Base-by-base conservation (phyloP, 805 yeast genomes). In the Phaffomyces opuntiae region DNA sequence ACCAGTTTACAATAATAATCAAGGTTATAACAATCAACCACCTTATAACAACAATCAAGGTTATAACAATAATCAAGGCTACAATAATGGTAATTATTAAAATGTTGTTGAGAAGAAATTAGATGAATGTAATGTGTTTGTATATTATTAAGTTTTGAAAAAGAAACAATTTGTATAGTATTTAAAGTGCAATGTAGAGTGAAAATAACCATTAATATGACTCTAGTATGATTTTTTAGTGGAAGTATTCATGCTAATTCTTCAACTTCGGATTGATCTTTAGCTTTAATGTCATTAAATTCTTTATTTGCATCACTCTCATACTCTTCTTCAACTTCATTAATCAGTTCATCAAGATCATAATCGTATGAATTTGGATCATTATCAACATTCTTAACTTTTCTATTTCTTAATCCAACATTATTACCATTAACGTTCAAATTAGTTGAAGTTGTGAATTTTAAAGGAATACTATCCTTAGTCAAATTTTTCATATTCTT, bases 361-460 rank as follows among this genome's bases (percentile, higher is more conserved):
- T 46, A 59, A 48, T 59, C 63, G 39, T 44, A 59, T 6, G 51
- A 19, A 9, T 58, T 52, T 13, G 61, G 63, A 40, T 59, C 55
- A 5, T 39, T 39, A 12, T 59, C 55, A 3, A 39, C 36, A 12
- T 46, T 47, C 0, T 21, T 16, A 13, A 31, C 35, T 39, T 48
- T 54, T 54, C 61, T 57, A 42, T 54, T 53, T 32, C 56, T 43
- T 9, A 43, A 35, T 29, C 31, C 31, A n/a, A 21, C 24, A 21
- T 31, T 29, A 27, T 26, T 9, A 13, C 37, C 35, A 29, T 34
- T 34, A 3, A 25, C 11, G 25, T 40, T 42, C 9, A 35, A 19
- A 24, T 36, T 36, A 11, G 26, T 7, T 17, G 47, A 31, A 3
- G 54, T 32, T 8, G 37, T 44, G 36, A 56, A 56, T 39, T 53